Evolutionary conservation across 441 rosid species (phyloP), one percentile per base, ranked within the genome.

Genomic region (Pelargonium cotyledonis): DNA sequence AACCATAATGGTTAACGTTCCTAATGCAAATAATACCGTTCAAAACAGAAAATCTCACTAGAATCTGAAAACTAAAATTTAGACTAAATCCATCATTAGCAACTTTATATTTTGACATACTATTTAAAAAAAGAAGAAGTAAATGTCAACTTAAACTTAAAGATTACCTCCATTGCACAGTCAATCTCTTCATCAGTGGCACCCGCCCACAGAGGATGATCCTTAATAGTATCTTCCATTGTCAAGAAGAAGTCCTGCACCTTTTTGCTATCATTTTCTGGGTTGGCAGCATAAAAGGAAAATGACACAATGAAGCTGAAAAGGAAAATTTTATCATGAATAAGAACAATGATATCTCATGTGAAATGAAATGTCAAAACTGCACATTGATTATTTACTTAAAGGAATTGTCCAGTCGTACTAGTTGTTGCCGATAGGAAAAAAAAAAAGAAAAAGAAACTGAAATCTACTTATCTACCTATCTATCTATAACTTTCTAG

Each of bases 141-240:
- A 35, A 35, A 26, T 26, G 31, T 26, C 31, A 26, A 35, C 6
- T 5, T 35, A 4, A 35, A 35, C 38, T 35, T 51, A 62, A 61
- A 15, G 16, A 51, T 35, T 18, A 88, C 91, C 88, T 84, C 92
- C 82, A 82, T n/a, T 53, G 58, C 81, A 35, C 76, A 76, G 68
- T 85, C 81, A 35, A 82, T 78, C 65, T 82, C 85, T 21, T 80
- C 78, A 41, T 70, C 73, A 49, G 78, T 72, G 9, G 81, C 84
- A 64, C 67, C 80, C 15, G 76, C 80, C 85, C 86, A 83, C 46
- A 89, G 66, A 26, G 82, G 81, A 77, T 80, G 82, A 69, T 81
- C 86, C 58, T 53, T 53, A 15, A 53, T 53, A 15, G 21, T 53
- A 53, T 53, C 58, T 18, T 53, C 58, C 58, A 53, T 53, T 53